A percentile compares a stretch with the other conserved stretches of the same genome.
These are phyloP conservation scores for Lentinus brumalis DNA, from an alignment of 768 basidiomycete species.

Conservation along the genomic window DNA sequence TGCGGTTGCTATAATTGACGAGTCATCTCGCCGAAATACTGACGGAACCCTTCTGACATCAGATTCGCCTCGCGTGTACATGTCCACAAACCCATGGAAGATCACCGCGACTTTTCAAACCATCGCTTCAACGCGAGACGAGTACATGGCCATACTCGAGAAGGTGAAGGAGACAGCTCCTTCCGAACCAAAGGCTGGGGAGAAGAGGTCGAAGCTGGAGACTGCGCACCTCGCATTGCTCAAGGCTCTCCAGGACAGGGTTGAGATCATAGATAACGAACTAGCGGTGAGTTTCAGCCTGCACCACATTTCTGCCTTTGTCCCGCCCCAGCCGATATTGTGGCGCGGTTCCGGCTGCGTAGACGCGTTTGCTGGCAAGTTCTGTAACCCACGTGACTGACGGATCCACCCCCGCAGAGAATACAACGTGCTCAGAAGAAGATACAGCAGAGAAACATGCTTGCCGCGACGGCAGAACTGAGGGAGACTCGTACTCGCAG, in stretches of 20 bases:
- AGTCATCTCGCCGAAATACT: neutral
- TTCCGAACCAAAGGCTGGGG: constrained; percentile 43
- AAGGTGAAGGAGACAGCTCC: constrained; percentile 56
- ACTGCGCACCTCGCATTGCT: constrained; percentile 63
- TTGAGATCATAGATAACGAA: constrained; percentile 70
- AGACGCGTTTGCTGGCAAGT: constrained; percentile 4
- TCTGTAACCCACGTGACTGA: constrained; percentile 25
- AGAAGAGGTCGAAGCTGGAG: constrained; percentile 60
- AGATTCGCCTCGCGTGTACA: constrained; percentile 86
- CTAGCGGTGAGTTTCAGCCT: constrained; percentile 56
- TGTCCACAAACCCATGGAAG: constrained; percentile 91
- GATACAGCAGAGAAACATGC: constrained; percentile 63
- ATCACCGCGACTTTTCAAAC: constrained; percentile 75
- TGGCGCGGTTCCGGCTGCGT: neutral
- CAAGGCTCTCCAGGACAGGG: constrained; percentile 59
- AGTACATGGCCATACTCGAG: constrained; percentile 68
- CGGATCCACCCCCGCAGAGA: constrained; percentile 48
- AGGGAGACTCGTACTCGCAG: constrained; percentile 79
- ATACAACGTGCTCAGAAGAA: constrained; percentile 70
- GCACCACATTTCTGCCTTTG: neutral
- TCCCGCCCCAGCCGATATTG: neutral
- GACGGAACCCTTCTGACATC: constrained; percentile 30
- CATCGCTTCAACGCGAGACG: constrained; percentile 69
- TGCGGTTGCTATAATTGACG: constrained; percentile 37
- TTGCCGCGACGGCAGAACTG: constrained; percentile 75